Base-by-base conservation (phyloP, 495 filamentous ascomycete genomes). In the Penicillium dipodomyicola region DNA sequence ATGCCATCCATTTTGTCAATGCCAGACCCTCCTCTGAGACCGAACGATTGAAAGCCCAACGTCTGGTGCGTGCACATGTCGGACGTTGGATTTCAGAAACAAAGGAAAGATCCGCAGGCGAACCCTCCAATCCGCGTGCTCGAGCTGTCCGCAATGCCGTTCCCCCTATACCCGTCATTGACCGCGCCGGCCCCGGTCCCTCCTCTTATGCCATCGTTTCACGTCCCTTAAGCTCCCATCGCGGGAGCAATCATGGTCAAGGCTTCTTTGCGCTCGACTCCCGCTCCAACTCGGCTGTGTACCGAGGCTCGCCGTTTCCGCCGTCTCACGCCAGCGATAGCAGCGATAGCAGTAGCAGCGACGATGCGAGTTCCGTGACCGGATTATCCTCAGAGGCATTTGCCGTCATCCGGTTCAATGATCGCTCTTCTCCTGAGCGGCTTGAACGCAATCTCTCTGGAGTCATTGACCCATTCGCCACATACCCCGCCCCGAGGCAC, bases 81-180 rank as follows among this genome's bases (percentile, higher is more conserved):
- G 73, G 73, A 4, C 62, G 67, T 57, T 74, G 72, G 73, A 74
- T 76, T 45, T 76, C 73, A 44, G 69, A 71, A 48, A 74, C 72
- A 27, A 76, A 68, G 53, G 70, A 71, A 30, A 66, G 69, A 49
- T 56, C 64, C 30, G 46, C 41, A 3, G 54, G 29, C 54, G 43
- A n/a, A 20, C 19, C 33, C 29, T 49, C 17, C 44, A 23, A 11
- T 23, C 23, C 17, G 19, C 32, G 6, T 42, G 11, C 30, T 22
- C 48, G 29, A 19, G 22, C 45, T 14, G 30, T 49, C 49, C 40
- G 37, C 53, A 14, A 52, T 25, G 22, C 45, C 14, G 9, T 52
- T 29, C 25, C 54, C 19, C 29, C 50, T 11, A 0, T 49, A 32
- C 30, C 51, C n/a, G 4, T 12, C 41, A 42, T 22, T 48, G 43